A percentile compares a stretch with the other conserved stretches of the same genome.
Conservation (phyloP, 805 yeast genomes). For the Barnettozyma pratensis region DNA sequence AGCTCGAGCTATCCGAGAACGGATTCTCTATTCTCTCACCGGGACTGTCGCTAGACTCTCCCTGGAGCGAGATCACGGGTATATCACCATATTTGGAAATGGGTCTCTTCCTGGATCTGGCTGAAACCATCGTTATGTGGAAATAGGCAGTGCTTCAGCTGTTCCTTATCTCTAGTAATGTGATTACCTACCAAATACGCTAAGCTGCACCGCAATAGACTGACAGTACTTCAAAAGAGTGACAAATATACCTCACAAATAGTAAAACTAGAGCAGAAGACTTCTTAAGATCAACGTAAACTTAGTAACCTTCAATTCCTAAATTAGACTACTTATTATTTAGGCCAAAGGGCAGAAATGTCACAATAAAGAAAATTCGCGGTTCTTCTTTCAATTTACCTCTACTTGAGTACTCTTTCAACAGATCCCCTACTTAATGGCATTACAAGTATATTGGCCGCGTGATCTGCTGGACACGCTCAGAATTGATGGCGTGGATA, state of each 20-base stretch:
- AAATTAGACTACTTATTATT: no score
- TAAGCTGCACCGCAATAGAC: no score
- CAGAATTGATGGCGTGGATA: constrained; percentile 5
- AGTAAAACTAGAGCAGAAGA: no score
- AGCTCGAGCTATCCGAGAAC: neutral
- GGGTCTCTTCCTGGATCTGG: neutral
- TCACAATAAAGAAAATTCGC: neutral
- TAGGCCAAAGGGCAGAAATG: no score
- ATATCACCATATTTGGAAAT: constrained; percentile 5
- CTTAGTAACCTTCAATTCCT: no score
- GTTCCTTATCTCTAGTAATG: no score
- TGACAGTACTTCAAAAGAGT: no score
- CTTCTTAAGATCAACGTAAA: no score
- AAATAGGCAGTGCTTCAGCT: neutral
- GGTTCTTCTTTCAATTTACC: neutral
- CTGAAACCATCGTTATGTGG: neutral
- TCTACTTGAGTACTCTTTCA: no score
- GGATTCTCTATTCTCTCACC: neutral
- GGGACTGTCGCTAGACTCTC: neutral
- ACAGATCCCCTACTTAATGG: neutral
- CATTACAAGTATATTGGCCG: constrained; percentile 30
- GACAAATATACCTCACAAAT: no score
- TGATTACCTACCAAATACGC: no score
- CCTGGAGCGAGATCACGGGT: constrained; percentile 7
- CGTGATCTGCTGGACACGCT: constrained; percentile 22